A percentile compares a stretch with the other conserved stretches of the same genome.
Conservation (phyloP, 352 stramenopile genomes). For the Phytophthora rubi region DNA sequence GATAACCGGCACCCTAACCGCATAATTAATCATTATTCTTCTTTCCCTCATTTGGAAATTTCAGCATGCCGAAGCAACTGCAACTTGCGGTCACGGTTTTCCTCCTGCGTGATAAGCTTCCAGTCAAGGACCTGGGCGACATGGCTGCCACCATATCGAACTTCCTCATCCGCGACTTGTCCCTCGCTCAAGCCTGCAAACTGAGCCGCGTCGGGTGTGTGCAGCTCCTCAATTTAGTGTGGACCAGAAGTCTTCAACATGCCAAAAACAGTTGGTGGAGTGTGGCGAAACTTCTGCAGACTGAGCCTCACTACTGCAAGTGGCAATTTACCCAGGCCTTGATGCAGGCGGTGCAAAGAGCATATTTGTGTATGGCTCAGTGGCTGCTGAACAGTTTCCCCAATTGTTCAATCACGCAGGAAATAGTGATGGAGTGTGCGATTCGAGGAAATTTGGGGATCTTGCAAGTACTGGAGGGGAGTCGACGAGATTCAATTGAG, state of each 20-base stretch:
- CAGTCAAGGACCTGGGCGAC: neutral
- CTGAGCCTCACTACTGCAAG: neutral
- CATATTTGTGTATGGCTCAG: too few relatives aligned
- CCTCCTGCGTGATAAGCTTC: neutral
- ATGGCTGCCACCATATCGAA: neutral
- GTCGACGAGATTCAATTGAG: too few relatives aligned
- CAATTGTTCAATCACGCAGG: too few relatives aligned
- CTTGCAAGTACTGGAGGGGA: too few relatives aligned
- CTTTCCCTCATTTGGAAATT: neutral
- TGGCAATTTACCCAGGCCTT: too few relatives aligned
- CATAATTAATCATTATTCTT: too few relatives aligned
- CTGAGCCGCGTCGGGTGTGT: neutral
- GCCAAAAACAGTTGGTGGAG: neutral
- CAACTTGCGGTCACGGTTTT: neutral
- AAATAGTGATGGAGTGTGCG: too few relatives aligned
- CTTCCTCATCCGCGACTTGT: neutral
- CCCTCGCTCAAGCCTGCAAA: neutral
- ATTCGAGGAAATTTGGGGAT: too few relatives aligned
- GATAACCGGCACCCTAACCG: too few relatives aligned
- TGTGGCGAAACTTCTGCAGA: neutral
- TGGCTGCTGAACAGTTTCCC: too few relatives aligned
- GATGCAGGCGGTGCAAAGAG: too few relatives aligned
- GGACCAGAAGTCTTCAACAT: neutral
- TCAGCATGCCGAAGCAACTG: neutral
- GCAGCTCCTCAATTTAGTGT: neutral